Base-by-base conservation (phyloP, 352 stramenopile species). In the Pythium myriotylum region DNA sequence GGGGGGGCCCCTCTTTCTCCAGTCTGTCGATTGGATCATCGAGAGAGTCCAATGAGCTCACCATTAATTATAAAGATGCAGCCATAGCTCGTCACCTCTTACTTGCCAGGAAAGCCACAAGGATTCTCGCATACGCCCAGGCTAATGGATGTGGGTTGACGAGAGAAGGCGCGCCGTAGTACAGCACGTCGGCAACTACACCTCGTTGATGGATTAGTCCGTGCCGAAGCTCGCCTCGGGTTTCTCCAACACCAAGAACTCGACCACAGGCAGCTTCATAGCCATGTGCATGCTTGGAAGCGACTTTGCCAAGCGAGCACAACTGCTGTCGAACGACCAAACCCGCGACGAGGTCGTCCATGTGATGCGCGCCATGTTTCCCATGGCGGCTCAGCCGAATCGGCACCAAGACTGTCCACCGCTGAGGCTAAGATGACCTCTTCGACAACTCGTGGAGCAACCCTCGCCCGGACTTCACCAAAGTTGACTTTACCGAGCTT, bases 361-460 rank as follows among this genome's bases (percentile, higher is more conserved):
- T 13, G 48, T 35, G n/a, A 55, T 55, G 48, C 29, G 33, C 10
- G 48, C 48, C 49, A 55, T 55, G 49, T 55, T 55, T 32, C 49
- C 49, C 17, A 55, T 32, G 32, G 49, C 49, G 6, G 49, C 49
- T n/a, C 4, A 12, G 8, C 4, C 49, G 49, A 16, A 55, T 55
- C 14, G 19, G 9, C 13, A 55, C 27, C 17, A 45, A 55, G 27
- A 43, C 49, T n/a, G 49, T 55, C 17, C 23, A 55, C 29, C 41
- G 42, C 19, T 55, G 49, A 32, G 49, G 49, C 16, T 6, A 43
- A 16, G 49, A 55, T 32, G 49, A 55, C 19, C 19, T 55, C n/a
- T 55, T 55, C n/a, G 49, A 19, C 17, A 32, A 32, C 49, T 55
- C 49, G 49, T 55, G 50, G 50, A 57, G 50, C 20, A 57, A 57